Evolutionary conservation across 78 protist genomes (phyloP), one percentile per base, ranked within the genome.

Genomic region (Tieghemostelium lacteum): DNA sequence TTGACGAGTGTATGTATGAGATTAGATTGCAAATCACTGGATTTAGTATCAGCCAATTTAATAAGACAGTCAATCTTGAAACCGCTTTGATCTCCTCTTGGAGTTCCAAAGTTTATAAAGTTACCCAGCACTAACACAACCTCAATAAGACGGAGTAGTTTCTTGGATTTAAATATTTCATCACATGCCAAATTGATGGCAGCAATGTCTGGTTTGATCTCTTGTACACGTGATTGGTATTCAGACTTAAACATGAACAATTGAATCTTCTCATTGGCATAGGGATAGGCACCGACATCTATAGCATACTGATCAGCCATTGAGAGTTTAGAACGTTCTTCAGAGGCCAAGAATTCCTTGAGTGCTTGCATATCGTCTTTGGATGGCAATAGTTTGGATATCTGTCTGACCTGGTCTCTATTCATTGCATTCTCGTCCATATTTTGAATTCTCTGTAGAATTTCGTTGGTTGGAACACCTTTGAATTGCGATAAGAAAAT

Each of bases 41-140:
- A 63, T 52, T 88, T 88, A 39, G 87, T 77, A 33, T 88, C 93
- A 28, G 57, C 52, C 28, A 88, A 0, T 19, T 77, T 75, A 16
- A 62, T 62, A 7, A 88, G 66, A 66, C 76, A 61, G 29, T 88
- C 88, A 20, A 88, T 60, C 55, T 88, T 88, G 74, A 60, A 88
- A 17, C 87, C 93, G 2, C 66, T 26, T 61, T 69, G 80, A 24
- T 88, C 93, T 8, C 93, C 93, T 71, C 93, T 66, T 17, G 63
- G 70, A 20, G 93, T 88, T 6, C 93, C 93, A 61, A 34, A 75
- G 75, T 88, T 88, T 33, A 88, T 88, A 26, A 77, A 88, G 24
- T 88, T 88, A 34, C 93, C 93, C 1, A 88, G 57, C 0, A 77
- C 93, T 40, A 88, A 65, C 7, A 75, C 26, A 37, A 88, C 70